These are phyloP conservation scores for Phytomonas francai DNA, from an alignment of 208 protist genomes.

Conservation along the genomic window DNA sequence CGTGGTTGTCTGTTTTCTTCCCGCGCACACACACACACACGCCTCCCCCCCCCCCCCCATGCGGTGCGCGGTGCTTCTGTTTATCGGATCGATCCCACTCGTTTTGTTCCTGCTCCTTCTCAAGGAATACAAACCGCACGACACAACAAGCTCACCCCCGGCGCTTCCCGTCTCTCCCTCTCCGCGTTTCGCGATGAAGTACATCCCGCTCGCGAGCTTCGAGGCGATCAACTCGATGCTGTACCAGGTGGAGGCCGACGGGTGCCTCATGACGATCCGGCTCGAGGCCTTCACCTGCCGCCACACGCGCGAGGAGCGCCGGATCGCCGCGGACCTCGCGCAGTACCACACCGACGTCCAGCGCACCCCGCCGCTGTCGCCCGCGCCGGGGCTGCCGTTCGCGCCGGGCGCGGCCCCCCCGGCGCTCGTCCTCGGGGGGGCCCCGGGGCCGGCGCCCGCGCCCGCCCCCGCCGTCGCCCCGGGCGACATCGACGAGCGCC, in stretches of 20 bases:
- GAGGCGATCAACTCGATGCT: conserved; percentile 74
- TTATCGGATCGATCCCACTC: no score
- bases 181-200: conserved; percentile 73
- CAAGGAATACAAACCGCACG: no score
- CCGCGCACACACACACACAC: no score
- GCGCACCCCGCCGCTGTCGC: conserved; percentile 47
- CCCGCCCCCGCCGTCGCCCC: conserved; percentile 5
- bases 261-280: conserved; percentile 51
- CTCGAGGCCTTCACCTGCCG: conserved; percentile 75
- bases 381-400: conserved; percentile 9
- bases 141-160: no score
- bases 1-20: no score
- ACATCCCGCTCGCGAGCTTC: conserved; percentile 62
- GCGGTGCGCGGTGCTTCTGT: no score
- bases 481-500: conserved; percentile 48
- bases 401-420: conserved; percentile 14
- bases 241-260: conserved; percentile 56
- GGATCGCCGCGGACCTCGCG: conserved; percentile 41
- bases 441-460: conserved; percentile 15
- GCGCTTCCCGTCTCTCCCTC: no score
- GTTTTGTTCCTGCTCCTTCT: no score
- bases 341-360: conserved; percentile 37
- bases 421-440: conserved; percentile 4
- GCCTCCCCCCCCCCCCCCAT: no score
- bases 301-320: conserved; percentile 52